These are phyloP conservation scores for Eucalyptus rudis DNA, from an alignment of 345 rosid genomes.

Conservation along the genomic window DNA sequence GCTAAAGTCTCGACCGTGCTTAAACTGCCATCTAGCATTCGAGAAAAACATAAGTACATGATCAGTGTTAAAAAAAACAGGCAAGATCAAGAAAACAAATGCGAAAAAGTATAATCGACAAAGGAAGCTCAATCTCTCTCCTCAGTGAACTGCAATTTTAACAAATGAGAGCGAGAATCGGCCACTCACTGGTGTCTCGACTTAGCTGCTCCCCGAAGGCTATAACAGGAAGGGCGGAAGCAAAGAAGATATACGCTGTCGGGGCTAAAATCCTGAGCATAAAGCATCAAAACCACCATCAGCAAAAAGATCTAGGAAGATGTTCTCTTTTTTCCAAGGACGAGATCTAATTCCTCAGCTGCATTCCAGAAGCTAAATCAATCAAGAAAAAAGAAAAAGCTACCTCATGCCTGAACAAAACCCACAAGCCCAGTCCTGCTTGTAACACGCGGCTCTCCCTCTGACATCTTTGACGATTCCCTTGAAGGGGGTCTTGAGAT, in stretches of 20 bases:
- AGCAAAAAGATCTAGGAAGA: background rate
- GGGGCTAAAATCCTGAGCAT: slow-evolving; percentile 58
- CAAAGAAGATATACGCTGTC: slow-evolving; percentile 64
- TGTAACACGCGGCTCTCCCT: slow-evolving; percentile 53
- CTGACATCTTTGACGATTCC: slow-evolving; percentile 51
- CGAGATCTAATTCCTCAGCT: background rate
- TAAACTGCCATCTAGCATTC: slow-evolving; percentile 43
- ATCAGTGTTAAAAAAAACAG: background rate
- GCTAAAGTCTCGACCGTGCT: slow-evolving; percentile 68
- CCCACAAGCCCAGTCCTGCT: slow-evolving; percentile 53
- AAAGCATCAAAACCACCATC: background rate
- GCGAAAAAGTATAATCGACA: background rate
- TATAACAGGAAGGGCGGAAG: slow-evolving; percentile 81
- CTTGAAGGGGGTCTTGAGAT: slow-evolving; percentile 38
- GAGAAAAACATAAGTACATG: background rate
- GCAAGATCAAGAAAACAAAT: background rate
- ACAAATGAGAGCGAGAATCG: background rate
- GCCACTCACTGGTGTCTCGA: slow-evolving; percentile 58
- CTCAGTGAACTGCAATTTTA: background rate
- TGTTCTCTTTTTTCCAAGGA: background rate
- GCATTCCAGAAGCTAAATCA: background rate
- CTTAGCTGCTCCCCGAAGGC: slow-evolving; percentile 85
- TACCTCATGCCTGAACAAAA: slow-evolving; percentile 41
- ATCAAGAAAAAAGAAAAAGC: background rate
- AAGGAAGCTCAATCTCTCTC: background rate